Percentiles rank a stretch among this genome's conserved stretches.
Evolutionary conservation across 2,329 filamentous ascomycete species (phyloP).

Genomic region (Leptodontidium sp.): DNA sequence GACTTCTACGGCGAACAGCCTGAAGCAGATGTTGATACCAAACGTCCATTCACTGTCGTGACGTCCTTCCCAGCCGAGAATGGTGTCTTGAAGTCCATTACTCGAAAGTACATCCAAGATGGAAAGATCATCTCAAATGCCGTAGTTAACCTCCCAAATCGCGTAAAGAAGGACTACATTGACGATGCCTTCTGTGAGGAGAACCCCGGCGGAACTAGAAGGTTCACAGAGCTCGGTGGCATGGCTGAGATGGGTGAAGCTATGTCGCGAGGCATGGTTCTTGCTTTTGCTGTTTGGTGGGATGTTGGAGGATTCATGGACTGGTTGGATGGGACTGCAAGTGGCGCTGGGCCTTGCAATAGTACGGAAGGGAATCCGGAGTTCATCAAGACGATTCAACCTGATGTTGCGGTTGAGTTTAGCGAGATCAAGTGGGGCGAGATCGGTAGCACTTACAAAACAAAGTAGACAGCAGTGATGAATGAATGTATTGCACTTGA

Average conservation of each 20-base stretch:
- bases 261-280: constrained; percentile 60
- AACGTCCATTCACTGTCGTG: constrained; percentile 61
- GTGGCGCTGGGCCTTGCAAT: constrained; percentile 61
- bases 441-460: constrained; percentile 58
- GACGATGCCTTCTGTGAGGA: constrained; percentile 60
- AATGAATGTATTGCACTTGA: background rate
- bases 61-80: constrained; percentile 63
- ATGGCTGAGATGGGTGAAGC: constrained; percentile 61
- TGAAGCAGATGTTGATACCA: constrained; percentile 57
- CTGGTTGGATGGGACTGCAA: constrained; percentile 58
- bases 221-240: constrained; percentile 63
- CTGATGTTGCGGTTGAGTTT: constrained; percentile 60
- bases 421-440: constrained; percentile 67
- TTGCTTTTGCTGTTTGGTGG: constrained; percentile 64
- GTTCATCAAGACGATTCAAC: constrained; percentile 56
- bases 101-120: constrained; percentile 64
- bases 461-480: background rate
- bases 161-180: constrained; percentile 54
- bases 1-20: constrained; percentile 62
- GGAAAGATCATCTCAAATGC: constrained; percentile 61
- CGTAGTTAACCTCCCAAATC: constrained; percentile 52
- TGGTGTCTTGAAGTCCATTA: constrained; percentile 58
- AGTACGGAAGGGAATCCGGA: constrained; percentile 60
- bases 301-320: constrained; percentile 61
- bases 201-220: constrained; percentile 58